phyloP scores from a whole-genome alignment of 2,329 filamentous ascomycete species.

The Curvularia spicifera region DNA sequence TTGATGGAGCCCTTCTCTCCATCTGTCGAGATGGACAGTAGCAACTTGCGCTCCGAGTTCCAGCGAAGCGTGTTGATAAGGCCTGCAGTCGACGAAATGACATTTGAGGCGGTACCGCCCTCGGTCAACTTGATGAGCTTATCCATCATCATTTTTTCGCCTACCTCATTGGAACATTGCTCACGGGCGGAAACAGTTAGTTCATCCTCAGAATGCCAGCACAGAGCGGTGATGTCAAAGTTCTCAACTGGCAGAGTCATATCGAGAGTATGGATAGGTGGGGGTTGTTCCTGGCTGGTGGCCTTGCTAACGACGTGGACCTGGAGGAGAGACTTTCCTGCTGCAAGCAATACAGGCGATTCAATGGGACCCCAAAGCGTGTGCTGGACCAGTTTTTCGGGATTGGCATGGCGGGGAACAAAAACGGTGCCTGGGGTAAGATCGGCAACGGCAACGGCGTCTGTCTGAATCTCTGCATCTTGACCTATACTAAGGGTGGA shows the following conservation, averaged over 20 bases:
- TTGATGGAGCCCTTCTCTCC: slow-evolving; percentile 49
- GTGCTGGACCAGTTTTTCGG: slow-evolving; percentile 37
- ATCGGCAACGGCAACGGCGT: slow-evolving; percentile 41
- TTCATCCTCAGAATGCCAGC: slow-evolving; percentile 45
- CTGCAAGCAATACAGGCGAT: slow-evolving; percentile 42
- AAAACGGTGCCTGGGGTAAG: slow-evolving; percentile 42
- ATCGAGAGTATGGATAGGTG: slow-evolving; percentile 29
- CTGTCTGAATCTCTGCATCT: slow-evolving; percentile 48
- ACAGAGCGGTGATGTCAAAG: slow-evolving; percentile 46
- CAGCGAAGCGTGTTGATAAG: slow-evolving; percentile 48
- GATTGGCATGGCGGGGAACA: slow-evolving; percentile 31
- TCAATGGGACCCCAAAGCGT: slow-evolving; percentile 47
- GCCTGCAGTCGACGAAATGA: slow-evolving; percentile 48
- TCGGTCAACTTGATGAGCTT: slow-evolving; percentile 46
- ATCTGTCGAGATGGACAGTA: slow-evolving; percentile 50
- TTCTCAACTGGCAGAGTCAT: slow-evolving; percentile 39
- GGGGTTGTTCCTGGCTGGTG: slow-evolving; percentile 7
- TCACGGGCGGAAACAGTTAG: slow-evolving; percentile 46
- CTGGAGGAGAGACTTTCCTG: slow-evolving; percentile 46
- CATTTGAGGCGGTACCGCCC: slow-evolving; percentile 37
- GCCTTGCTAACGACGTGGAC: slow-evolving; percentile 39
- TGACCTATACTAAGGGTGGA: slow-evolving; percentile 50
- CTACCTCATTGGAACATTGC: slow-evolving; percentile 45
- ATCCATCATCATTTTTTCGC: slow-evolving; percentile 48
- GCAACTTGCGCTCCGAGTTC: slow-evolving; percentile 43